Base-by-base conservation (phyloP, 768 basidiomycete genomes). In the Auriscalpium vulgare region DNA sequence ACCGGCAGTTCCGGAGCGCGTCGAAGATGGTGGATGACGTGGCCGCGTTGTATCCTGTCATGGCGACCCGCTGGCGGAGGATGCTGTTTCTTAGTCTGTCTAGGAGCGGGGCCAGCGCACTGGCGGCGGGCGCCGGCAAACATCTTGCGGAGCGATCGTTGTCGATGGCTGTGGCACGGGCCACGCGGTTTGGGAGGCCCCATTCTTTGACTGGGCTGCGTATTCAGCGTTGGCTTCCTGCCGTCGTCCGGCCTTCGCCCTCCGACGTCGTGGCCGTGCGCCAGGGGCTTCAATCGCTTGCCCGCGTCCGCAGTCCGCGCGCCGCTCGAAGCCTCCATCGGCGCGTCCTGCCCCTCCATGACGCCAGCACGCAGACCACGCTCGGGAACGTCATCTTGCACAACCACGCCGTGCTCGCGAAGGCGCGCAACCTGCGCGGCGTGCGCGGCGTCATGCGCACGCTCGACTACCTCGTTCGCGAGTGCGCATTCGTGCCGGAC, bases 371-470 rank as follows among this genome's bases (percentile, higher is more conserved):
- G 13, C 65, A 69, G 44, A 81, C 82, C 0, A 60, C 66, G 19
- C 64, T 85, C 10, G 83, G 82, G 3, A 89, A 88, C 62, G 73
- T 74, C 35, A 74, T 87, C 35, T 65, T 88, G 3, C 73, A 82
- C 54, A 78, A 75, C 1, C 63, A 72, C 8, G 59, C 78, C 36
- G 58, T 64, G 16, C 62, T 55, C 17, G 65, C 57, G 36, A 63
- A 68, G 37, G 60, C 62, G 37, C 69, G 73, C 16, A 76, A 80
- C 55, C 73, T 71, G 35, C 74, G 75, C 47, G 69, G 77, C 11
- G 69, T 84, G n/a, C 72, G 75, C 29, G 72, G 71, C 57, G 60
- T 78, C 16, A 54, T 72, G 17, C 66, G 64, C 5, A 67, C 74
- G 35, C 72, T 81, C 53, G 66, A 73, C 37, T 58, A 70, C 11